These are phyloP conservation scores for Laguncularia racemosa DNA, from an alignment of 345 rosid genomes.

Conservation along the genomic window DNA sequence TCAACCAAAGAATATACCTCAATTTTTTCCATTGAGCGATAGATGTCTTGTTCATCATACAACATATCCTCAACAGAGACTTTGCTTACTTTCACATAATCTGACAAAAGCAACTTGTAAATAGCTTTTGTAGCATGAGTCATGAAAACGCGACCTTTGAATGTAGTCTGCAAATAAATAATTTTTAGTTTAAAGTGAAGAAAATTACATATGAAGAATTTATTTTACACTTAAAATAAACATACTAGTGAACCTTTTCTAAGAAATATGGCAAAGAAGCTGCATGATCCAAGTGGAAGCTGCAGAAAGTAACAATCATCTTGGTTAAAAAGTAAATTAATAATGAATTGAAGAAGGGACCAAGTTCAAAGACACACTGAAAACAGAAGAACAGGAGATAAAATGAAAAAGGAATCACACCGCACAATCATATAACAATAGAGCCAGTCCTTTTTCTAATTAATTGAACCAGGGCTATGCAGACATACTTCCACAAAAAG, in stretches of 20 bases:
- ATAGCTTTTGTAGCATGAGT: conserved; percentile 97
- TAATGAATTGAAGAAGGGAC: neutral
- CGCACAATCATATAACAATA: no score
- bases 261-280: conserved; percentile 93
- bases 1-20: conserved; percentile 43
- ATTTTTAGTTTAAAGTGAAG: neutral
- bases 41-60: conserved; percentile 85
- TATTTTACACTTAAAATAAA: neutral
- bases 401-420: no score
- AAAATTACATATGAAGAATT: neutral
- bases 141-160: conserved; percentile 88
- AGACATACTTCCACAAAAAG: no score
- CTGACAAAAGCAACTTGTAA: conserved; percentile 76
- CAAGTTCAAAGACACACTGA: neutral
- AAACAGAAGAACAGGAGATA: neutral
- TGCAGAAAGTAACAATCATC: conserved; percentile 28
- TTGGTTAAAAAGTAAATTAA: neutral
- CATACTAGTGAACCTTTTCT: conserved; percentile 59
- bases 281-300: conserved; percentile 99
- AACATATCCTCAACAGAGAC: conserved; percentile 96
- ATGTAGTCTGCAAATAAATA: conserved; percentile 79
- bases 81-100: conserved; percentile 97
- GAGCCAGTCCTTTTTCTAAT: no score
- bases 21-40: conserved; percentile 86
- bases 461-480: no score